phyloP scores from a whole-genome alignment of 441 rosid genomes.

The Gossypium davidsonii region DNA sequence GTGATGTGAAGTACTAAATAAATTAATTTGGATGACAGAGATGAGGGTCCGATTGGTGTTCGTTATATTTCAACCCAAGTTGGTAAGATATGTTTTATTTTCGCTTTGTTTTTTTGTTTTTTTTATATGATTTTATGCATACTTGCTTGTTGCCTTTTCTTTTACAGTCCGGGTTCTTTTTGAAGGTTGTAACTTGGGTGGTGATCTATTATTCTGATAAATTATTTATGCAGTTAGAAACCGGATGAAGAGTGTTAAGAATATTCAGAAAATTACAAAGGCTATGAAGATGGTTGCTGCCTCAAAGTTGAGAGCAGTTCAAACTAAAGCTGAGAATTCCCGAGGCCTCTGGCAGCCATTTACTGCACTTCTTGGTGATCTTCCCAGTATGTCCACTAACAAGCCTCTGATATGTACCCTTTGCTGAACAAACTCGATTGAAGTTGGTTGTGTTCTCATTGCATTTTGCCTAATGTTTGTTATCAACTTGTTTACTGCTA shows the following conservation, averaged over 20 bases:
- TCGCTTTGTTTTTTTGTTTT: not conserved
- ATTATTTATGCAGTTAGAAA: conserved; percentile 60
- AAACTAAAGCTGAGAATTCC: conserved; percentile 76
- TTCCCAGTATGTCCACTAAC: conserved; percentile 52
- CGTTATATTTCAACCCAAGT: conserved; percentile 85
- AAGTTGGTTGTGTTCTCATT: not conserved
- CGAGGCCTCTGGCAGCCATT: conserved; percentile 98
- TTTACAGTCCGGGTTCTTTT: not conserved
- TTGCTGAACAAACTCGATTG: not conserved
- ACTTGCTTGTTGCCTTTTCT: not conserved
- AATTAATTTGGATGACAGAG: conserved; percentile 41
- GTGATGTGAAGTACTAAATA: not conserved
- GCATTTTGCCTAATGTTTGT: not conserved
- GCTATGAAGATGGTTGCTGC: conserved; percentile 99
- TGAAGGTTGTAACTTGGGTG: not conserved
- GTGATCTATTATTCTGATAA: not conserved
- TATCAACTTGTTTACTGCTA: not conserved
- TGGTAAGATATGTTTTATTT: conserved; percentile 36
- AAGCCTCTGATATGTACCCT: conserved; percentile 1
- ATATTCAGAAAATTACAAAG: conserved; percentile 93
- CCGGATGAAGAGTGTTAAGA: conserved; percentile 96
- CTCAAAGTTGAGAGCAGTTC: conserved; percentile 83
- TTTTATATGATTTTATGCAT: not conserved
- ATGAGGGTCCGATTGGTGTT: conserved; percentile 58
- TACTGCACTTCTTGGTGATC: conserved; percentile 91